Evolutionary conservation across 2,329 filamentous ascomycete species (phyloP).

Genomic region (Colletotrichum karsti): DNA sequence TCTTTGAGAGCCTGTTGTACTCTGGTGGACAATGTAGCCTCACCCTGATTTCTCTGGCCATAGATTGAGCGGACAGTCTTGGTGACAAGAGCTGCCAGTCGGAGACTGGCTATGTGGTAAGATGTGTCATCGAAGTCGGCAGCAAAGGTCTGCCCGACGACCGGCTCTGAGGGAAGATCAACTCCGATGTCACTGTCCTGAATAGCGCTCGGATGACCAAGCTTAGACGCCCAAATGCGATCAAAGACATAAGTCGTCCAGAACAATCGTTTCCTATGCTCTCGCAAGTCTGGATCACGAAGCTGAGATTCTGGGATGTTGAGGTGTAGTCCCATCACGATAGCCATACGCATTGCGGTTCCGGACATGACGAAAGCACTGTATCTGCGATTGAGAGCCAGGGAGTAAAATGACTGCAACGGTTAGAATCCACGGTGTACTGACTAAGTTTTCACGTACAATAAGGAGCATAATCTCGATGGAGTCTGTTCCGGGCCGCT

Average conservation of each 20-base stretch:
- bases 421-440: background rate
- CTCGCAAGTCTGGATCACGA: constrained; percentile 42
- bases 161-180: constrained; percentile 45
- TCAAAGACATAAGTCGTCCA: constrained; percentile 54
- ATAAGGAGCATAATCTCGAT: constrained; percentile 54
- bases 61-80: constrained; percentile 42
- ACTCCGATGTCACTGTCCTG: constrained; percentile 56
- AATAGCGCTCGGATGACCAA: constrained; percentile 57
- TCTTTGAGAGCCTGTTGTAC: constrained; percentile 43
- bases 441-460: constrained; percentile 37
- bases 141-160: background rate
- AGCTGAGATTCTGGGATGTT: constrained; percentile 42
- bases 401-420: constrained; percentile 50
- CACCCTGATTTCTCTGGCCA: constrained; percentile 34
- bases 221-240: constrained; percentile 56
- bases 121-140: constrained; percentile 40
- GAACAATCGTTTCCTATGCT: constrained; percentile 50
- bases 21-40: constrained; percentile 38
- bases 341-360: constrained; percentile 50
- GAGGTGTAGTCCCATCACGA: constrained; percentile 37
- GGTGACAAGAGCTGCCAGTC: constrained; percentile 43
- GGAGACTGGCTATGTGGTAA: constrained; percentile 44
- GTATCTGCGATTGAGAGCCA: constrained; percentile 52
- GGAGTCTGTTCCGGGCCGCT: constrained; percentile 50
- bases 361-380: constrained; percentile 52